These are phyloP conservation scores for Alternaria ethzedia DNA, from an alignment of 2,329 filamentous ascomycete genomes.

Conservation along the genomic window DNA sequence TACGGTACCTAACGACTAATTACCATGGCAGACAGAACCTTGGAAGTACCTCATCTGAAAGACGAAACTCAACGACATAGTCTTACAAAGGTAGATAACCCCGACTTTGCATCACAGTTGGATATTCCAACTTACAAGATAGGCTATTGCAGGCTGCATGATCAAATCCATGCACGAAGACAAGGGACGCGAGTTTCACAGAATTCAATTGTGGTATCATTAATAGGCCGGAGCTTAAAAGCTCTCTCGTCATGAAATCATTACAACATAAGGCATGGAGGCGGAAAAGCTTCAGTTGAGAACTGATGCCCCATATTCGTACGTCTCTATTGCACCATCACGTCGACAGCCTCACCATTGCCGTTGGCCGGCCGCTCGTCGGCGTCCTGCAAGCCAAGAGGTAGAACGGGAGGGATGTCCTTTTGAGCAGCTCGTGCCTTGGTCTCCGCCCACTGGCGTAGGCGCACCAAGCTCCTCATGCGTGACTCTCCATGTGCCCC, in stretches of 20 bases:
- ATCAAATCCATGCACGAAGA: not conserved
- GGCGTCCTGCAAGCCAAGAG: conserved; percentile 51
- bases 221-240: not conserved
- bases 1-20: not conserved
- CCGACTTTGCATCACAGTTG: not conserved
- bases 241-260: not conserved
- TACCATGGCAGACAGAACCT: not conserved
- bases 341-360: conserved; percentile 44
- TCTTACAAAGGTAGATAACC: not conserved
- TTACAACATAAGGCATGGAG: not conserved
- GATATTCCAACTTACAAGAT: not conserved
- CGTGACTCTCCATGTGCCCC: conserved; percentile 78
- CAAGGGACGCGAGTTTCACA: not conserved
- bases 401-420: conserved; percentile 50
- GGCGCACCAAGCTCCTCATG: conserved; percentile 78
- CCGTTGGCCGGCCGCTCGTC: conserved; percentile 31
- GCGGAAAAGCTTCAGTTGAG: not conserved
- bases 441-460: conserved; percentile 84
- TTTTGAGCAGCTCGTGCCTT: conserved; percentile 57
- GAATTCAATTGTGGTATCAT: not conserved
- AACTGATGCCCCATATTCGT: not conserved
- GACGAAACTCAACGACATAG: not conserved
- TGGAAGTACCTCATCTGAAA: not conserved
- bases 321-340: conserved; percentile 39
- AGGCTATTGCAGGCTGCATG: too few relatives aligned